These are phyloP conservation scores for Ustilago loliicola DNA, from an alignment of 1,284 basidiomycete species.

Conservation along the genomic window DNA sequence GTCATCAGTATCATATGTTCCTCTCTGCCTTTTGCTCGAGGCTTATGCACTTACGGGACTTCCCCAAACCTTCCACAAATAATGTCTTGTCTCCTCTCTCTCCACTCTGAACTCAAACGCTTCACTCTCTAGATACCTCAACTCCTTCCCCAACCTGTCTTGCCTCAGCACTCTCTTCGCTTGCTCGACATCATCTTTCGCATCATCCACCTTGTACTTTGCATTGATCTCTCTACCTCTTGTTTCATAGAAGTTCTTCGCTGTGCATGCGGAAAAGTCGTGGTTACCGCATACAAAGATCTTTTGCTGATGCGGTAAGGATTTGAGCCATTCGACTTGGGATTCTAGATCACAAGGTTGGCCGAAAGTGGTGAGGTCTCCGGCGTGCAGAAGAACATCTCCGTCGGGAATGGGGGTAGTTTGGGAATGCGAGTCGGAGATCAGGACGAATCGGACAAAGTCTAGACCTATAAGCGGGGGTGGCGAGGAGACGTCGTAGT, in stretches of 20 bases:
- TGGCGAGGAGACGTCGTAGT: conserved; percentile 33
- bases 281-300: conserved; percentile 54
- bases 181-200: conserved; percentile 15
- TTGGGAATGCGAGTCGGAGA: conserved; percentile 52
- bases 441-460: conserved; percentile 52
- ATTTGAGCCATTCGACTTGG: conserved; percentile 49
- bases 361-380: conserved; percentile 52
- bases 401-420: conserved; percentile 37
- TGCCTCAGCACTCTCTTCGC: conserved; percentile 9
- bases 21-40: too few relatives aligned
- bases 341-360: conserved; percentile 17
- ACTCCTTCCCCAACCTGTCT: background rate
- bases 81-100: conserved; percentile 16
- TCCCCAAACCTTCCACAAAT: conserved; percentile 45
- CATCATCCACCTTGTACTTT: conserved; percentile 17
- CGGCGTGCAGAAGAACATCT: conserved; percentile 49
- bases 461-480: conserved; percentile 28
- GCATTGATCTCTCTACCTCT: conserved; percentile 38
- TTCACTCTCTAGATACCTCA: conserved; percentile 43
- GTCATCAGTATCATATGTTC: background rate
- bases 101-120: conserved; percentile 24
- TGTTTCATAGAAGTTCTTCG: conserved; percentile 23
- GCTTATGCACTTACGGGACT: conserved; percentile 31
- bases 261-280: conserved; percentile 39
- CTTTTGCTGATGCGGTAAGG: conserved; percentile 40